Evolutionary conservation across 495 filamentous ascomycete genomes (phyloP), one percentile per base, ranked within the genome.

Genomic region (Penicillium psychrofluorescens): DNA sequence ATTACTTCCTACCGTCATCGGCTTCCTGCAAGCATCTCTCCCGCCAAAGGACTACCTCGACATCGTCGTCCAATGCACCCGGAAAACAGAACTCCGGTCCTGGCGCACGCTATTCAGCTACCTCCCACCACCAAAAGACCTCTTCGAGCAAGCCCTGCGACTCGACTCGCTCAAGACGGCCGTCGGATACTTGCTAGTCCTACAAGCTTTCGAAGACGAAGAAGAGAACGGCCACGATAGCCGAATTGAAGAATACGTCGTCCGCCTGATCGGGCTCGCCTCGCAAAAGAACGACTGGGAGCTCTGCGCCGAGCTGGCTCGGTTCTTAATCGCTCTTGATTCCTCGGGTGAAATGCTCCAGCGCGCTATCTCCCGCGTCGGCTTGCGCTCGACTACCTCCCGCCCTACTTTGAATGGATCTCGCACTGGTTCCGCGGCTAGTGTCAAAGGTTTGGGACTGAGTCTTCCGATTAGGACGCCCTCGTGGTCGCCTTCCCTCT

Each of bases 21-120:
- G 85, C 0, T 92, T 97, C 47, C 76, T 99, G 4, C 68, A 74
- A 41, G 89, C 89, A 1, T 88, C 86, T 0, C 95, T 96, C 49
- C 83, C 84, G 27, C 72, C 87, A 39, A 58, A 54, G 9, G 62
- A 64, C 10, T 97, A 95, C 46, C 80, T 97, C 29, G 92, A 97
- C 58, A 89, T 95, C 44, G 81, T 99, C 6, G 90, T 99, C 1
- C 91, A 95, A 68, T 99, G 94, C 63, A 95, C 92, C 0, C 84
- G 94, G 14, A 97, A 99, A 66, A 99, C 94, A 0, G 94, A 99
- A 53, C 80, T 95, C 7, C 81, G 90, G 27, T 94, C 85, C 14
- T 99, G 94, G 94, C 83, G 84, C 27, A 95, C 94, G 1, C 75
- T 99, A 2, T 97, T 97, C 61, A 77, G 82, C 8, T 84, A 94